phyloP scores from a whole-genome alignment of 2,329 filamentous ascomycete genomes.

The Apiospora aurea region DNA sequence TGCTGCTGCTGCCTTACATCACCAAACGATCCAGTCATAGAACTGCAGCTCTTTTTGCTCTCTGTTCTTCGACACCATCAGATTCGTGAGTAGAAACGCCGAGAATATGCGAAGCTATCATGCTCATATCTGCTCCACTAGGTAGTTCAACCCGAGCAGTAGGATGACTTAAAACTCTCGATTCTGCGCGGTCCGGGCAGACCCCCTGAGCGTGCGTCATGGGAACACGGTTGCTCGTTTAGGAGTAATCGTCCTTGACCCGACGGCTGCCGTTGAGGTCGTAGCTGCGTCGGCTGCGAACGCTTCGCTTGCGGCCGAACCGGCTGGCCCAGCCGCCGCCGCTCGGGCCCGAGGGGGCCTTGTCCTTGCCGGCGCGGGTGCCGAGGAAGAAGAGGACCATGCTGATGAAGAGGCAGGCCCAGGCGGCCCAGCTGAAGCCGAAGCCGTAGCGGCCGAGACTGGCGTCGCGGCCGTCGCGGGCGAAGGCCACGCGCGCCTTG shows the following conservation, averaged over 20 bases:
- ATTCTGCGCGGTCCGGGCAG: not conserved
- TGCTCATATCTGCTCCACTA: not conserved
- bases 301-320: constrained; percentile 57
- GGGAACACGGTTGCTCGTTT: constrained; percentile 33
- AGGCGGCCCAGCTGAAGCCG: constrained; percentile 79
- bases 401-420: constrained; percentile 70
- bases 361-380: constrained; percentile 56
- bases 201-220: not conserved
- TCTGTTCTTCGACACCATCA: not conserved
- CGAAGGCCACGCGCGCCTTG: constrained; percentile 72
- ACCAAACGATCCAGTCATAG: not conserved
- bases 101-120: not conserved
- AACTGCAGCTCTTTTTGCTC: not conserved
- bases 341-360: not conserved
- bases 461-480: constrained; percentile 60
- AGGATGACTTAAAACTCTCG: not conserved
- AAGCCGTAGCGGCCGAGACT: constrained; percentile 72
- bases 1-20: not conserved
- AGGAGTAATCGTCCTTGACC: constrained; percentile 76
- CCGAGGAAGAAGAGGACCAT: constrained; percentile 72
- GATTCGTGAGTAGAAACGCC: not conserved
- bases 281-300: constrained; percentile 61
- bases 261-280: constrained; percentile 57
- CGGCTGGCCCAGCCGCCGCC: constrained; percentile 44
- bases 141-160: not conserved